phyloP scores from a whole-genome alignment of 176 grass and related monocot genomes.

The Oryza glaberrima region DNA sequence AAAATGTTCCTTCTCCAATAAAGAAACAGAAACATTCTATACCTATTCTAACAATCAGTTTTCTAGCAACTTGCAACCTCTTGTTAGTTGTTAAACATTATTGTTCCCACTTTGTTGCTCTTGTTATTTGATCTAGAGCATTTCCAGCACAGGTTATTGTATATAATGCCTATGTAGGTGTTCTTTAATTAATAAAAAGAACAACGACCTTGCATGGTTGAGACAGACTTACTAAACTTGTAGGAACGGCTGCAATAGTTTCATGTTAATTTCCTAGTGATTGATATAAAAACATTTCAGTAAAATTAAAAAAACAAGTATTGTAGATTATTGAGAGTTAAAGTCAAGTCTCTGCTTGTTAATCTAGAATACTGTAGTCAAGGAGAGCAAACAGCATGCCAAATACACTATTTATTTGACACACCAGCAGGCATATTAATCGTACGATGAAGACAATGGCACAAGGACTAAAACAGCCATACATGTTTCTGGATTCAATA shows the following conservation, averaged over 20 bases:
- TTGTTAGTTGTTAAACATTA: neutral
- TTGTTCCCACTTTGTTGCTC: neutral
- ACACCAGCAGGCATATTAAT: constrained; percentile 31
- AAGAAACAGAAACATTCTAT: neutral
- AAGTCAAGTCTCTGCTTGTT: constrained; percentile 23
- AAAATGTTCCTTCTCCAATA: constrained; percentile 1
- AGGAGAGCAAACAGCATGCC: constrained; percentile 20
- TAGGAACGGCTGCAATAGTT: constrained; percentile 10
- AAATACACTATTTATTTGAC: constrained; percentile 16
- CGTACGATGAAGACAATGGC: constrained; percentile 2
- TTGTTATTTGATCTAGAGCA: neutral
- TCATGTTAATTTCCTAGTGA: constrained; percentile 4
- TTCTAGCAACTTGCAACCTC: neutral
- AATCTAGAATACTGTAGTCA: constrained; percentile 6
- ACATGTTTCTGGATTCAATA: constrained; percentile 84
- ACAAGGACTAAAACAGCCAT: constrained; percentile 33
- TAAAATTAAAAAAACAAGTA: neutral
- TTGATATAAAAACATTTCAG: constrained; percentile 4
- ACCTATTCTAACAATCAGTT: neutral
- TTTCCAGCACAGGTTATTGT: neutral
- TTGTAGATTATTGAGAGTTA: neutral
- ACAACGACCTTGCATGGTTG: neutral
- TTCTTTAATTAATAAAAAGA: neutral
- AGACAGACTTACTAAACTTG: constrained; percentile 3
- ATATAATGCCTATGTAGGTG: constrained; percentile 7